A percentile compares a stretch with the other conserved stretches of the same genome.
phyloP scores from a whole-genome alignment of 208 protist genomes.

The Leishmania arabica region DNA sequence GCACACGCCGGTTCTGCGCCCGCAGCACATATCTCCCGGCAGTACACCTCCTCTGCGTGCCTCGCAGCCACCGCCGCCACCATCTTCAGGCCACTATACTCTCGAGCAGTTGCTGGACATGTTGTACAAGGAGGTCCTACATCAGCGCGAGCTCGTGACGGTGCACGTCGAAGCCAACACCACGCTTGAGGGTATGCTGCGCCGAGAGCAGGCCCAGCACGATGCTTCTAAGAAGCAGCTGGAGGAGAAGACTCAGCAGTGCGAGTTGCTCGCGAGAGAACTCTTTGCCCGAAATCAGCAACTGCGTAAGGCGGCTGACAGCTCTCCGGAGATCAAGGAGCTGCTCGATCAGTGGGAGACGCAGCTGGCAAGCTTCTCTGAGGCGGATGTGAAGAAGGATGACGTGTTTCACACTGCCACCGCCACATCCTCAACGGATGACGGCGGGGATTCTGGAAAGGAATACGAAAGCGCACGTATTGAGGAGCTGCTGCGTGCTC shows the following conservation, averaged over 20 bases:
- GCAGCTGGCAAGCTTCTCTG: conserved; percentile 29
- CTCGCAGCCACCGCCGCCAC: conserved; percentile 25
- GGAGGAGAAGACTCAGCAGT: conserved; percentile 39
- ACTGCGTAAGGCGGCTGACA: conserved; percentile 28
- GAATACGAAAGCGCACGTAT: conserved; percentile 35
- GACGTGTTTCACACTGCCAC: conserved; percentile 15
- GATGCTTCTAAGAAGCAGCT: conserved; percentile 45
- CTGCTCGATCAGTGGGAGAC: conserved; percentile 35
- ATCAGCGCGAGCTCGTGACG: conserved; percentile 54
- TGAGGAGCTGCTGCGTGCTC: conserved; percentile 29
- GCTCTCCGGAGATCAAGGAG: conserved; percentile 19
- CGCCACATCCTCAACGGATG: conserved; percentile 17
- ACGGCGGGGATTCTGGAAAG: conserved; percentile 21
- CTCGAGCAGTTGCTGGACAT: conserved; percentile 76
- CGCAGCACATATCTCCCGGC: conserved; percentile 33
- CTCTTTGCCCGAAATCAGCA: conserved; percentile 35
- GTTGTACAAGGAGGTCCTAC: conserved; percentile 61
- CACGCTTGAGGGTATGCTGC: conserved; percentile 64
- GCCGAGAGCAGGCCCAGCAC: conserved; percentile 56
- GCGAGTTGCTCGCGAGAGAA: conserved; percentile 25
- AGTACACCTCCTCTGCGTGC: conserved; percentile 44
- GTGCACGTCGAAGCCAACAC: conserved; percentile 77
- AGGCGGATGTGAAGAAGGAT: conserved; percentile 25
- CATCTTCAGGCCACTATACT: conserved; percentile 20
- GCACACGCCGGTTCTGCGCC: conserved; percentile 38